Evolutionary conservation across 75 land plant genomes (phyloP).

Genomic region (Picea glauca): DNA sequence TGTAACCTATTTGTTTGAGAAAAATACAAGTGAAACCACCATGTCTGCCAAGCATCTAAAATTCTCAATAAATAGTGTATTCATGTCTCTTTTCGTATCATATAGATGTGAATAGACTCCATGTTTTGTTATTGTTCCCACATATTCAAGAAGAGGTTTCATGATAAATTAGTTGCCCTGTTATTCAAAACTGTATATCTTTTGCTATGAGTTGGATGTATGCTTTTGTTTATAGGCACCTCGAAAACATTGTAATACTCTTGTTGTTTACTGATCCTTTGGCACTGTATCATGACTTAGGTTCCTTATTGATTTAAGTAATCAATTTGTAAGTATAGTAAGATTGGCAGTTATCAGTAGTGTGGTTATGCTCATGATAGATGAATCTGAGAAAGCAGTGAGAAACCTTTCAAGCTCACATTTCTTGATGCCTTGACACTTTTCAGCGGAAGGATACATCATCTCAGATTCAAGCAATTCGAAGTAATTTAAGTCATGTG

Average conservation of each 20-base stretch:
- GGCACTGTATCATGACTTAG: background rate
- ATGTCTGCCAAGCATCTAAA: too few species aligned
- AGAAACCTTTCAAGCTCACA: background rate
- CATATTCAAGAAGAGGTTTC: background rate
- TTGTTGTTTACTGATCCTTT: background rate
- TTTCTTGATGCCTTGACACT: background rate
- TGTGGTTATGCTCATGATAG: background rate
- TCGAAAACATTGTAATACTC: background rate
- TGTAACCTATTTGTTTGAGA: too few species aligned
- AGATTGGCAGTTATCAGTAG: background rate
- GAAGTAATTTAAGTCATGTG: background rate
- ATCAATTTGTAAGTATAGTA: background rate
- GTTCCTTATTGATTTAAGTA: background rate
- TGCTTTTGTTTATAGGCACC: background rate
- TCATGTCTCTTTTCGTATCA: background rate
- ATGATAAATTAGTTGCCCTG: background rate
- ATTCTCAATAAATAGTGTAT: too few species aligned
- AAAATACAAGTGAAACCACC: too few species aligned
- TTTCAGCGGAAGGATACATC: background rate
- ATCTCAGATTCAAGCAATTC: background rate
- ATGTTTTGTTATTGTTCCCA: background rate
- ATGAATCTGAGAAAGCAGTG: background rate
- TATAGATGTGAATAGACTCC: background rate
- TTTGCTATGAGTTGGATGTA: background rate
- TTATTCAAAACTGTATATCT: background rate